phyloP scores from a whole-genome alignment of 2,329 filamentous ascomycete species.

The Zasmidium angulare region DNA sequence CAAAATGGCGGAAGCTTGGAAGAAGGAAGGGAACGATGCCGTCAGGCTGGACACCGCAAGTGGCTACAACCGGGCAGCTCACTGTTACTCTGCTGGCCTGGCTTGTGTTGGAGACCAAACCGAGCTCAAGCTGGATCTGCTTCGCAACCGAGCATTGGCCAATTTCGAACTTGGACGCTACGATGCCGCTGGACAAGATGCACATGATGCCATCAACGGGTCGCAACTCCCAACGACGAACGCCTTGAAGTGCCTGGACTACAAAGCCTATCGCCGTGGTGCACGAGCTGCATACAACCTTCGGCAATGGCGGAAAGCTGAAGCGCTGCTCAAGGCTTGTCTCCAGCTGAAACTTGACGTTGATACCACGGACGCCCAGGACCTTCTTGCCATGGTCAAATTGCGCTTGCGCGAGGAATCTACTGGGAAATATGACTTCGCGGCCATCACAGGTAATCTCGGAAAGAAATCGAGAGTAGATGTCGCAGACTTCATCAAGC shows the following conservation, averaged over 20 bases:
- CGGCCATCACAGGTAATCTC: background rate
- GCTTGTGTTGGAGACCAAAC: background rate
- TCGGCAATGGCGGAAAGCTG: conserved; percentile 14
- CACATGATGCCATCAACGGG: conserved; percentile 7
- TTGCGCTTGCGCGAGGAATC: conserved; percentile 20
- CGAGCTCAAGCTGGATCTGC: conserved; percentile 6
- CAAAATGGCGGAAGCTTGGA: conserved; percentile 22
- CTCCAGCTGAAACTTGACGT: conserved; percentile 12
- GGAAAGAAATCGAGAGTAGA: conserved; percentile 11
- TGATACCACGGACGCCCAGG: conserved; percentile 11
- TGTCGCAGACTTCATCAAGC: conserved; percentile 17
- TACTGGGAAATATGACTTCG: conserved; percentile 24
- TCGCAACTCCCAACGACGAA: conserved; percentile 5
- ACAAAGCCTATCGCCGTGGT: conserved; percentile 27
- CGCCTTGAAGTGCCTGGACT: conserved; percentile 8
- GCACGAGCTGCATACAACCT: conserved; percentile 27
- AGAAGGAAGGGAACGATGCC: conserved; percentile 31
- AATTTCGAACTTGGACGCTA: conserved; percentile 12
- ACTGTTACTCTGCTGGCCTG: conserved; percentile 25
- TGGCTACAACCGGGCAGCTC: conserved; percentile 11
- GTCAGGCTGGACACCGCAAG: conserved; percentile 23
- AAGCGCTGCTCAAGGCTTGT: conserved; percentile 5
- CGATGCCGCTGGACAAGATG: conserved; percentile 16
- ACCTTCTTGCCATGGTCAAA: conserved; percentile 11
- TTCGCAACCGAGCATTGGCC: conserved; percentile 16